Base-by-base conservation (phyloP, 352 stramenopile species). In the Achlya hypogyna region DNA sequence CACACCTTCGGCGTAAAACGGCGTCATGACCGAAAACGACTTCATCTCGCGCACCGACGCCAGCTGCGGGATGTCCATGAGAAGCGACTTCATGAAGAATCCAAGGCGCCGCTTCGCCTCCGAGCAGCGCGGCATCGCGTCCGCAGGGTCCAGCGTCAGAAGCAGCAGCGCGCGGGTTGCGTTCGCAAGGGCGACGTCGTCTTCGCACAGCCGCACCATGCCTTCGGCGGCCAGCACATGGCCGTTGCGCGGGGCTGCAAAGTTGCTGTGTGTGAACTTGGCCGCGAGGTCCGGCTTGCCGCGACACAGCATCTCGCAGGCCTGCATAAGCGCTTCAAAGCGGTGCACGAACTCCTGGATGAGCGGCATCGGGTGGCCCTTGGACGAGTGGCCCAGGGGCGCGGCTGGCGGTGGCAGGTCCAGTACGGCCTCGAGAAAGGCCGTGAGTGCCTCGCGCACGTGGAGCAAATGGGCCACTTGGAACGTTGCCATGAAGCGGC, bases 21-120 rank as follows among this genome's bases (percentile, higher is more conserved):
- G 82, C 1, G 82, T 91, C 69, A 91, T 79, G 14, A 91, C 82
- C 22, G 79, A 89, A 65, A 91, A 91, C 25, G 82, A 91, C n/a
- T 76, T 79, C 81, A 89, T 89, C 51, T 91, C 82, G 69, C 87
- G 88, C 47, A 91, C 81, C 16, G 82, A 76, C 9, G 65, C 72
- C 52, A 91, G 66, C 63, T 89, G 78, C 38, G 82, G 82, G 59
- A 91, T 91, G 40, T 89, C 78, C 82, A 91, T 91, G 47, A 86
- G 52, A 51, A 91, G 73, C 27, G 80, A 88, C 52, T 89, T 88
- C 77, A 91, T 84, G 58, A 91, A 91, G 64, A 89, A 91, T 58
- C 80, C 80, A 63, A 91, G 74, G 69, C 82, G 82, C 73, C 82
- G 82, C 49, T 89, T 78, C 14, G 82, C 82, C 66, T 91, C 82